Conservation (phyloP, 176 grass and related monocot species). For the Musa schizocarpa region DNA sequence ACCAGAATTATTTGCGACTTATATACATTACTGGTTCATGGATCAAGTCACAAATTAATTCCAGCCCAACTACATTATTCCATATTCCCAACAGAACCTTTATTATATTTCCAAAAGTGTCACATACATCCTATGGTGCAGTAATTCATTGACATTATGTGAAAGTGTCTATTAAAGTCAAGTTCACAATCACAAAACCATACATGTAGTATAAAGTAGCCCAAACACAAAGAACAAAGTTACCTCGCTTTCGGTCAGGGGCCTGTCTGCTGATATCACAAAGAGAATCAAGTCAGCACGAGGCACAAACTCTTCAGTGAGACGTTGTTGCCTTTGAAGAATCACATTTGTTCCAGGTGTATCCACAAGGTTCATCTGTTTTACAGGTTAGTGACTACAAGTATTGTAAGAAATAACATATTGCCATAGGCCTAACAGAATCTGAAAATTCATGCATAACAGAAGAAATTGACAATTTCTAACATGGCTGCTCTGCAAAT, state of each 20-base stretch:
- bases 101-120: not conserved
- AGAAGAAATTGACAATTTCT: not conserved
- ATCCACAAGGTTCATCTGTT: slow-evolving; percentile 98
- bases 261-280: slow-evolving; percentile 81
- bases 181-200: not conserved
- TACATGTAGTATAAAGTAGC: not conserved
- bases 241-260: slow-evolving; percentile 94
- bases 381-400: slow-evolving; percentile 18
- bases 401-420: slow-evolving; percentile 9
- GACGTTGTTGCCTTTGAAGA: slow-evolving; percentile 94
- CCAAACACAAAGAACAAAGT: not conserved
- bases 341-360: slow-evolving; percentile 99
- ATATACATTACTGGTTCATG: not conserved
- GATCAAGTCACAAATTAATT: not conserved
- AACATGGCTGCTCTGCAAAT: too few species aligned
- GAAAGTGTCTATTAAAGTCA: not conserved
- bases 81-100: not conserved
- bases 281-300: slow-evolving; percentile 91
- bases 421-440: not conserved
- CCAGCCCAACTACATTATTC: not conserved
- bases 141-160: not conserved
- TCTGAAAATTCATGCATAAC: not conserved
- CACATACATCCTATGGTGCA: not conserved
- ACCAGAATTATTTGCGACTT: too few species aligned
- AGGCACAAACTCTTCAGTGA: slow-evolving; percentile 97